These are phyloP conservation scores for Leishmania tarentolae DNA, from an alignment of 208 protist genomes.

Conservation along the genomic window DNA sequence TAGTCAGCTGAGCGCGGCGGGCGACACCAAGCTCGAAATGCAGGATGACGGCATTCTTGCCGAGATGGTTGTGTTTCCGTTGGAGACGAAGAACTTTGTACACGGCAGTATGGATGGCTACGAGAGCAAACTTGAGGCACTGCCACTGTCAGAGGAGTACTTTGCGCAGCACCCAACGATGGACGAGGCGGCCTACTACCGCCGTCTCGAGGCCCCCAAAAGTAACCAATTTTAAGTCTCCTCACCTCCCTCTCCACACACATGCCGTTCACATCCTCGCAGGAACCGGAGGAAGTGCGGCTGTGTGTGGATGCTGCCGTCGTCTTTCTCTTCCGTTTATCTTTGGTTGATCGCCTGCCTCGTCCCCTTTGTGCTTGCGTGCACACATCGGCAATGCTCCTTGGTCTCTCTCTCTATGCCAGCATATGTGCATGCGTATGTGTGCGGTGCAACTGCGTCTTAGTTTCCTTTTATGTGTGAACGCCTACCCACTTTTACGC, in stretches of 20 bases:
- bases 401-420: background rate
- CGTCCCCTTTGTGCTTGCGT: background rate
- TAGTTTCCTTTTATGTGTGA: background rate
- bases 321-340: background rate
- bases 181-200: slow-evolving; percentile 66
- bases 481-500: background rate
- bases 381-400: background rate
- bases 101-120: slow-evolving; percentile 55
- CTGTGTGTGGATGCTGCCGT: background rate
- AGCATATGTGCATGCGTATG: background rate
- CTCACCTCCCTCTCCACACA: background rate
- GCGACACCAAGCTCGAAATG: slow-evolving; percentile 42
- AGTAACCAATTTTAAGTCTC: slow-evolving; percentile 46
- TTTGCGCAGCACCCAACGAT: slow-evolving; percentile 61
- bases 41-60: slow-evolving; percentile 80
- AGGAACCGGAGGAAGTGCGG: background rate
- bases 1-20: slow-evolving; percentile 46
- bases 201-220: slow-evolving; percentile 59
- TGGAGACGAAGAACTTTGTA: slow-evolving; percentile 74
- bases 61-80: slow-evolving; percentile 56
- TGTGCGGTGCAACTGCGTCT: background rate
- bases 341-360: background rate
- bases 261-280: background rate
- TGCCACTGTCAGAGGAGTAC: slow-evolving; percentile 77
- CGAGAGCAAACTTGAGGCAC: slow-evolving; percentile 81